Conservation (phyloP, 2,329 filamentous ascomycete genomes). For the Botryosphaeria dothidea region DNA sequence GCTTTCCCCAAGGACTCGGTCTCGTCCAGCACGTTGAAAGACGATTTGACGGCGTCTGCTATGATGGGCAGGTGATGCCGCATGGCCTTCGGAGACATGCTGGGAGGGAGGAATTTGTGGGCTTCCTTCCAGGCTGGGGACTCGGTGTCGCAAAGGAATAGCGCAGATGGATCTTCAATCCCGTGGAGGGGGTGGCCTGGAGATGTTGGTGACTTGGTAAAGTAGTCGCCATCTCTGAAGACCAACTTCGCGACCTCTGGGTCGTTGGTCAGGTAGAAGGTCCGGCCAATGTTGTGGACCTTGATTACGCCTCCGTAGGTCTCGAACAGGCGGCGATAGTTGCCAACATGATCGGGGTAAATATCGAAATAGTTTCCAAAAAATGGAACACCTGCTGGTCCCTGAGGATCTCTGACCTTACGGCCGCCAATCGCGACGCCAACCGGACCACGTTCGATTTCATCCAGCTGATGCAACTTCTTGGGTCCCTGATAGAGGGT, state of each 20-base stretch:
- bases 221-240: background rate
- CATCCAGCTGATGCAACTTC: background rate
- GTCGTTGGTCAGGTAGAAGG: background rate
- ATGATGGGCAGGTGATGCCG: background rate
- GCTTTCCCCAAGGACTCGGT: background rate
- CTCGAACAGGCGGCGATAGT: background rate
- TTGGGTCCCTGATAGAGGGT: background rate
- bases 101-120: background rate
- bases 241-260: background rate
- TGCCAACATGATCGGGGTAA: background rate
- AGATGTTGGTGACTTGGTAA: background rate
- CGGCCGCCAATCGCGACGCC: background rate
- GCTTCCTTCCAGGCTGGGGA: background rate
- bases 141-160: background rate
- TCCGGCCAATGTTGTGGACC: background rate
- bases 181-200: background rate
- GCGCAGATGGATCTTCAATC: background rate
- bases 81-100: background rate
- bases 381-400: background rate
- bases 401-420: background rate
- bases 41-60: background rate
- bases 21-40: background rate
- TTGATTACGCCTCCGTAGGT: background rate
- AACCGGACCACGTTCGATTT: background rate
- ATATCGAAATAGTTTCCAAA: background rate